These are phyloP conservation scores for Seiridium unicorne DNA, from an alignment of 2,329 filamentous ascomycete species.

Conservation along the genomic window DNA sequence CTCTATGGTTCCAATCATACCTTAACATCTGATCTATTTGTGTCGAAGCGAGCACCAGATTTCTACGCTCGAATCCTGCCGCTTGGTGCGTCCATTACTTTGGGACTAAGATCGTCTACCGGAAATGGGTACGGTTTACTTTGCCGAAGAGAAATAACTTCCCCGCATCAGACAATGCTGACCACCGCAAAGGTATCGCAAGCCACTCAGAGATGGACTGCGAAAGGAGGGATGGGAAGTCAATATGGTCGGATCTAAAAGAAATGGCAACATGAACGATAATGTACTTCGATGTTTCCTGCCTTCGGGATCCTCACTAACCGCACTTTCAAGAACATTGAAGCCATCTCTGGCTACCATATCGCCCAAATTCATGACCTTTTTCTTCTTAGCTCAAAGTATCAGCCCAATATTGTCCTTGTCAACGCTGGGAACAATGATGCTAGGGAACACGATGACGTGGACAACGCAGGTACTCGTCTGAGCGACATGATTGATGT, in stretches of 20 bases:
- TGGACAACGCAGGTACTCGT: conserved; percentile 17
- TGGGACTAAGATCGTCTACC: conserved; percentile 30
- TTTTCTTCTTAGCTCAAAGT: neutral
- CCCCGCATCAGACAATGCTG: neutral
- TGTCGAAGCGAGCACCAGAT: no score
- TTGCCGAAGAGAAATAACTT: neutral
- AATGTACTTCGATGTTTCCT: conserved; percentile 14
- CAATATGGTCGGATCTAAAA: conserved; percentile 23
- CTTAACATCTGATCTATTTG: no score
- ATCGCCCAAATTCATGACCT: conserved; percentile 13
- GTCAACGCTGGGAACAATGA: conserved; percentile 34
- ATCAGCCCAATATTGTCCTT: conserved; percentile 18
- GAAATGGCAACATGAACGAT: conserved; percentile 19
- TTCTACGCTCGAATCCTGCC: neutral
- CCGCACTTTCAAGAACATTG: conserved; percentile 11
- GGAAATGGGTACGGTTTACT: conserved; percentile 32
- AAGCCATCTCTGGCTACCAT: conserved; percentile 13
- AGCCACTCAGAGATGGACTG: conserved; percentile 17
- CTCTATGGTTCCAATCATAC: no score
- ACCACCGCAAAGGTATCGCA: conserved; percentile 13
- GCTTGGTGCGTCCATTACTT: conserved; percentile 10
- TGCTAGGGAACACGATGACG: conserved; percentile 13
- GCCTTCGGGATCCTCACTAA: neutral
- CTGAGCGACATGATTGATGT: conserved; percentile 20
- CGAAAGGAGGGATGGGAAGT: conserved; percentile 19